Evolutionary conservation across 192 early-diverging fungal species (phyloP).

Genomic region (Gonapodya prolifera): DNA sequence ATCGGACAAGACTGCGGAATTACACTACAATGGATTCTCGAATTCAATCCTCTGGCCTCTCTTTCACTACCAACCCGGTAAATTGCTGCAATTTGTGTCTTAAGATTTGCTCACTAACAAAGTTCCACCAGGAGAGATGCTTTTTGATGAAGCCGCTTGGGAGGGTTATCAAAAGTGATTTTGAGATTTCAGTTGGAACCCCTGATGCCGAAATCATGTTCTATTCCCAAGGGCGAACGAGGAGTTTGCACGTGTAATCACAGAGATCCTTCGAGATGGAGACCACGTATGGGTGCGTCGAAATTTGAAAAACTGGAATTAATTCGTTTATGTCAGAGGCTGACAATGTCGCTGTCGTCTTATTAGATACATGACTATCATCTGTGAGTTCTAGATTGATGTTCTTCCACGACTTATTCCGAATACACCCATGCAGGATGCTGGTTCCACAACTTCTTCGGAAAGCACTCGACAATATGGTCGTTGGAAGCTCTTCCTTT

Average conservation of each 20-base stretch:
- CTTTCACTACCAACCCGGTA: constrained; percentile 98
- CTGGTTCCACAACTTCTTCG: background rate
- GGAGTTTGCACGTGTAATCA: constrained; percentile 84
- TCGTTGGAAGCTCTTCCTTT: too few relatives aligned
- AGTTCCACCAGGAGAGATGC: too few relatives aligned
- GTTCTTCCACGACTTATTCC: background rate
- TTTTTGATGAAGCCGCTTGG: constrained; percentile 89
- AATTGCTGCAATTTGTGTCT: too few relatives aligned
- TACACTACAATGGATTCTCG: constrained; percentile 97
- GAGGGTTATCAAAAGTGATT: constrained; percentile 81
- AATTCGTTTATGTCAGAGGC: background rate
- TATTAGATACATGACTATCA: constrained; percentile 81
- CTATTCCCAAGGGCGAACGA: constrained; percentile 38
- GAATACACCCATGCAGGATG: background rate
- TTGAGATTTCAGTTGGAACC: too few relatives aligned
- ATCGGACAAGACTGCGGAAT: constrained; percentile 80
- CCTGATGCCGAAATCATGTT: too few relatives aligned
- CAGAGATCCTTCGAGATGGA: constrained; percentile 68
- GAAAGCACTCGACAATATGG: background rate
- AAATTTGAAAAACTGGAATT: background rate
- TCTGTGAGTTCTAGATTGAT: constrained; percentile 21
- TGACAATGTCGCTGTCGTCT: background rate
- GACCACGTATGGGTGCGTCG: constrained; percentile 57
- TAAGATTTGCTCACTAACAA: too few relatives aligned
- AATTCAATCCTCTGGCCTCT: constrained; percentile 66